Base-by-base conservation (phyloP, 257 asterid species). In the Salvia splendens region DNA sequence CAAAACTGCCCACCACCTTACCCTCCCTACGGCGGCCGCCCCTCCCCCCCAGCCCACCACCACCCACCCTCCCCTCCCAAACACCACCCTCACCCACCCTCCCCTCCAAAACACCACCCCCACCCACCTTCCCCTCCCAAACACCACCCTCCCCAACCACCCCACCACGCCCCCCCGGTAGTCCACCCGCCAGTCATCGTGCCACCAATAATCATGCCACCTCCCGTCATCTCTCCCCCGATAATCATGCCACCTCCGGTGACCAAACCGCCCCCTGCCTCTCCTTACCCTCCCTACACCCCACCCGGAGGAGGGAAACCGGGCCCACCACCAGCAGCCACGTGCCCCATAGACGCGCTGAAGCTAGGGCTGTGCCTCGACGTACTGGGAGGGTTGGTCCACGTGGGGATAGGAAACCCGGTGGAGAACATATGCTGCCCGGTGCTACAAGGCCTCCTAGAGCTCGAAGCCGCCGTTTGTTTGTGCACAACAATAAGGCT, bases 291-390 rank as follows among this genome's bases (percentile, higher is more conserved):
- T 6, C 92, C 97, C 2, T 77, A 84, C 12, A 62, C 86, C 1
- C 88, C 87, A 40, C 79, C 79, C 2, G 82, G 85, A 0, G 83
- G 85, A 0, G 88, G 89, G 0, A 87, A 87, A 0, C 79, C 86
- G 9, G 83, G 85, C 5, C 85, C 90, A 0, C 79, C 88, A 0
- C 50, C 73, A 0, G 51, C 72, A 0, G 71, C 85, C 6, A 80
- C 57, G 0, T 93, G 97, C 62, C 97, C 96, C 0, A 88, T 93
- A 10, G 61, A 93, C 35, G 95, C 97, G 20, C 77, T 93, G 61
- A 93, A 93, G 69, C 74, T 93, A 10, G 97, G 99, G 79, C 88
- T 90, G 3, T 93, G 99, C 60, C 59, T 93, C 69, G 99, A 90
- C 60, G 95, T 93, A 3, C 85, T 93, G 0, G 97, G 97, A 53